Base-by-base conservation (phyloP, 352 stramenopile species). In the Lagenidium giganteum region DNA sequence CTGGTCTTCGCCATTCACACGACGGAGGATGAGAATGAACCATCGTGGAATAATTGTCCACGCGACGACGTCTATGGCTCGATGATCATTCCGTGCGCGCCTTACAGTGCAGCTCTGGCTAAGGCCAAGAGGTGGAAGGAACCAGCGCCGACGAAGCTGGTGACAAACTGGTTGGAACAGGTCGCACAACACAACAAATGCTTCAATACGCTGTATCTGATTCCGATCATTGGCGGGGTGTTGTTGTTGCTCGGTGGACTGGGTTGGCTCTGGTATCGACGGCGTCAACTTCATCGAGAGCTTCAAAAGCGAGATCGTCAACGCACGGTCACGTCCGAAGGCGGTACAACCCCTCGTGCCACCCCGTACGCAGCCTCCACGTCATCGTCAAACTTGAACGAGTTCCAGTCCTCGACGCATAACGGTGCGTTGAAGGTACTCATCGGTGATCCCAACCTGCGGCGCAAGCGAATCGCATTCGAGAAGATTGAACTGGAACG, bases 1-100 rank as follows among this genome's bases (percentile, higher is more conserved):
- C 30, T 64, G 8, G 26, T 67, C 17, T 58, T 51, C 5, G 61
- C 57, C 6, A 47, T 70, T 14, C 61, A 70, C 20, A 67, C 54
- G 3, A 66, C 58, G 48, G 45, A 16, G 4, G 14, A 22, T 1
- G 47, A 57, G 13, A 4, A 29, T 12, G 57, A 71, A 30, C 53
- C 57, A 20, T 47, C 61, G 38, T 61, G 57, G 37, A 48, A 35
- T 42, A 35, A 21, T 11, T 54, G 47, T n/a, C 25, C 34, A 9
- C 9, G 11, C 20, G n/a, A n/a, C 4, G 33, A 33, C 21, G 14
- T 36, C 23, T 54, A 46, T 8, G 34, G 47, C 16, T 46, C 35
- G 11, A 40, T 54, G 26, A 54, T 54, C 20, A 46, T 54, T 25
- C 47, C 47, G 24, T 54, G 47, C 35, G n/a, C 16, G 3, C 16